Base-by-base conservation (phyloP, 2,329 filamentous ascomycete genomes). In the Fusarium austroafricanum region DNA sequence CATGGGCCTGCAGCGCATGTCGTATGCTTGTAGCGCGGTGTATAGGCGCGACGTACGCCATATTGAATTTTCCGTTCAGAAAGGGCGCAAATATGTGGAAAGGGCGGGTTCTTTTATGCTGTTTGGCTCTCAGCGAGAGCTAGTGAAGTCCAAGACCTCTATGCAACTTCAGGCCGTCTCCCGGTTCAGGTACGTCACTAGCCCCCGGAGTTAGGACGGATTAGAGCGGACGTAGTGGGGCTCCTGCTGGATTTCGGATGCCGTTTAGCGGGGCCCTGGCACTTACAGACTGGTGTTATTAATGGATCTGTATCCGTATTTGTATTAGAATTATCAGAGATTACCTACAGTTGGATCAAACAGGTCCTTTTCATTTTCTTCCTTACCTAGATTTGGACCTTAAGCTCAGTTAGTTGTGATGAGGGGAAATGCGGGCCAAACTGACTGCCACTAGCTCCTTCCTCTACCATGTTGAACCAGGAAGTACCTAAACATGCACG, bases 41-140 rank as follows among this genome's bases (percentile, higher is more conserved):
- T 58, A 99, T 96, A 38, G 96, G 94, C 65, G 93, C 94, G 75
- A 99, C 84, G 79, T 98, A 99, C 52, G 96, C 92, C 96, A 99
- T 99, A 56, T 46, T 75, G 67, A 28, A 49, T 55, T 39, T 53
- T 56, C 44, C 46, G 38, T 51, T 21, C 59, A 31, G 43, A 44
- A 33, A 28, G 35, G 50, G 14, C 42, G 31, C 35, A 42, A 35
- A 40, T 39, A 15, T 43, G 17, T 10, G 33, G 23, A 42, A 42
- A 52, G 28, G 40, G 47, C 49, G 49, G 38, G 33, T 49, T 10
- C 26, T 26, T 43, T 45, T 69, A 26, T 38, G 47, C 56, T 26
- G 53, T 49, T 67, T 59, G 55, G 61, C 67, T 66, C 71, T 71
- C 65, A 47, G 37, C 31, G 68, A 71, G 67, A 75, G 71, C 72